A percentile compares a stretch with the other conserved stretches of the same genome.
Conservation (phyloP, 2,329 filamentous ascomycete species). For the Bretziella fagacearum region DNA sequence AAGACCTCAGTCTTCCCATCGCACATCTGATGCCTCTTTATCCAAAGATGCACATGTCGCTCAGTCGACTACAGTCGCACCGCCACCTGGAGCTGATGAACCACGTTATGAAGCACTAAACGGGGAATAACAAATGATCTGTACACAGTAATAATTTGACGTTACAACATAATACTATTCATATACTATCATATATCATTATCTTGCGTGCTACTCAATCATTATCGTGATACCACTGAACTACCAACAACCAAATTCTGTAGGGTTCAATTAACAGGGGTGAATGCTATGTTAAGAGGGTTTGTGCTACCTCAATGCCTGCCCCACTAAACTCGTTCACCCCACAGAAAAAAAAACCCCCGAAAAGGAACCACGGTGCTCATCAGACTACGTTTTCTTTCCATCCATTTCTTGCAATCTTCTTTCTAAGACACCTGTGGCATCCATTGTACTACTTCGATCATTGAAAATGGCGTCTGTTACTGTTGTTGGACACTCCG, state of each 20-base stretch:
- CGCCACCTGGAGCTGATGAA: slow-evolving; percentile 64
- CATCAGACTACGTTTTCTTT: no score
- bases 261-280: no score
- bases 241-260: no score
- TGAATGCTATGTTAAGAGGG: no score
- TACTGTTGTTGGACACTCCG: slow-evolving; percentile 41
- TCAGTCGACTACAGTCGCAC: slow-evolving; percentile 29
- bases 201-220: no score
- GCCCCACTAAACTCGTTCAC: not conserved
- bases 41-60: not conserved
- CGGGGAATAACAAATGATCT: slow-evolving; percentile 41
- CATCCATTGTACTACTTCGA: slow-evolving; percentile 9
- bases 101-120: slow-evolving; percentile 70
- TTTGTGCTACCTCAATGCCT: not conserved
- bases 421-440: slow-evolving; percentile 15
- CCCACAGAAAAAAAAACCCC: not conserved
- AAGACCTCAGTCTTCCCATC: not conserved
- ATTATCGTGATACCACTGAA: no score
- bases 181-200: no score
- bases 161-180: not conserved
- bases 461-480: slow-evolving; percentile 43
- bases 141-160: not conserved
- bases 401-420: slow-evolving; percentile 11
- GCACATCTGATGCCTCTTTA: not conserved
- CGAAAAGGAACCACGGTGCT: no score